Conservation (phyloP, 2,329 filamentous ascomycete species). For the Pseudocercospora crystallina region DNA sequence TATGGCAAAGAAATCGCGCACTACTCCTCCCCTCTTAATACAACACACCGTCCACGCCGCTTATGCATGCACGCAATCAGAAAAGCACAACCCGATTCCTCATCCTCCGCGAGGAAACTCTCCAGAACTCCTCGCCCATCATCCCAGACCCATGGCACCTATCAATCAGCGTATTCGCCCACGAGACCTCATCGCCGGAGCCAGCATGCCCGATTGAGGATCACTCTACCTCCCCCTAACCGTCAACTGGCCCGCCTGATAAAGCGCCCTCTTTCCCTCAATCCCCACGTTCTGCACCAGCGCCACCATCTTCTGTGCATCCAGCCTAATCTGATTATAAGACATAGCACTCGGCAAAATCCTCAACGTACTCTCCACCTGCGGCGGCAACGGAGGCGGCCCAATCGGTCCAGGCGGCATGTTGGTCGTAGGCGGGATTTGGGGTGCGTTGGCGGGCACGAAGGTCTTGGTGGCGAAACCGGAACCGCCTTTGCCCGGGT, state of each 20-base stretch:
- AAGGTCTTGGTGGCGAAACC: conserved; percentile 37
- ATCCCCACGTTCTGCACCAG: conserved; percentile 63
- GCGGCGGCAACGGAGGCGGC: conserved; percentile 74
- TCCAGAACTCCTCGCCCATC: too few species aligned
- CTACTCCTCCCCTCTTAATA: too few species aligned
- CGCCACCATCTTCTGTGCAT: conserved; percentile 67
- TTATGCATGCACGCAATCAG: too few species aligned
- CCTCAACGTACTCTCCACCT: conserved; percentile 53
- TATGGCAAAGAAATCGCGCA: too few species aligned
- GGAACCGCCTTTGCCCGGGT: conserved; percentile 24
- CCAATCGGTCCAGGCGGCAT: conserved; percentile 56
- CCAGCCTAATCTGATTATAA: conserved; percentile 68
- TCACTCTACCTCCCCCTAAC: too few species aligned
- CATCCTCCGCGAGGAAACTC: too few species aligned
- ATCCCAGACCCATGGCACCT: too few species aligned
- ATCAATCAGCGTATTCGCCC: too few species aligned
- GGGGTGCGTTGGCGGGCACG: conserved; percentile 43
- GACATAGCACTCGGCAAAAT: conserved; percentile 67
- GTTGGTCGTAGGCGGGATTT: conserved; percentile 68
- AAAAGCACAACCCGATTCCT: too few species aligned
- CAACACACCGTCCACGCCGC: too few species aligned
- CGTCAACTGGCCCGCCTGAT: conserved; percentile 1
- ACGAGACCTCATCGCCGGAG: too few species aligned
- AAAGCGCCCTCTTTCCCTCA: conserved; percentile 32
- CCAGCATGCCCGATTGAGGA: too few species aligned